Percentiles rank a stretch among this genome's conserved stretches.
Conservation (phyloP, 2,329 filamentous ascomycete species). For the Pseudogymnoascus pannorum region DNA sequence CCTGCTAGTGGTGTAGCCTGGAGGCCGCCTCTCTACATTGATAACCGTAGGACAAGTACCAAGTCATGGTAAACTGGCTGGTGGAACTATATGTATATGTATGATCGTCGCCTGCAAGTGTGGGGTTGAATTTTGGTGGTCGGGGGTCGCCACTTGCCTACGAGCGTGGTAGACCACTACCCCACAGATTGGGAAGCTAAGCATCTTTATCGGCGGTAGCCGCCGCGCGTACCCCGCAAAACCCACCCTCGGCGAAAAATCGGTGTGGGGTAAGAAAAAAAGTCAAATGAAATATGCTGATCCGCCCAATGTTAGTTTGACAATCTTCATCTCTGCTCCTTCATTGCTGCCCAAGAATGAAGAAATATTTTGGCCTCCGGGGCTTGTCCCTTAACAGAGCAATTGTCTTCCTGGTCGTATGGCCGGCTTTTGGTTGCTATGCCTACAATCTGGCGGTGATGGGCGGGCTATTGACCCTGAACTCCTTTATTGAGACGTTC, state of each 20-base stretch:
- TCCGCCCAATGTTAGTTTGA: not conserved
- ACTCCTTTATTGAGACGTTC: constrained; percentile 27
- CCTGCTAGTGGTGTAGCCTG: not conserved
- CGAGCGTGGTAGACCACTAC: not conserved
- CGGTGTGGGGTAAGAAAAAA: not conserved
- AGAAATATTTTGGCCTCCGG: constrained; percentile 10
- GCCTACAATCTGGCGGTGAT: constrained; percentile 34
- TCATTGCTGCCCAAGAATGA: not conserved
- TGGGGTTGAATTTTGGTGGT: not conserved
- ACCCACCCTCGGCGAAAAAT: not conserved
- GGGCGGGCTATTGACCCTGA: constrained; percentile 24
- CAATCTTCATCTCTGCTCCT: not conserved
- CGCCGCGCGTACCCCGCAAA: not conserved
- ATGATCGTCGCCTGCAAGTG: not conserved
- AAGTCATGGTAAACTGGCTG: not conserved
- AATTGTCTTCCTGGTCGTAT: constrained; percentile 32
- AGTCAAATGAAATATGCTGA: not conserved
- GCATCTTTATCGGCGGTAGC: not conserved
- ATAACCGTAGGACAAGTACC: too few relatives aligned
- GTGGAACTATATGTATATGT: not conserved
- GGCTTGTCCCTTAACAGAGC: constrained; percentile 7
- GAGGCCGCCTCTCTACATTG: too few relatives aligned
- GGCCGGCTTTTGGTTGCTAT: constrained; percentile 34
- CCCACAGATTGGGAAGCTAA: not conserved
- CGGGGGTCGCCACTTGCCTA: not conserved